These are phyloP conservation scores for Amanita rimosa DNA, from an alignment of 768 basidiomycete species.

Conservation along the genomic window DNA sequence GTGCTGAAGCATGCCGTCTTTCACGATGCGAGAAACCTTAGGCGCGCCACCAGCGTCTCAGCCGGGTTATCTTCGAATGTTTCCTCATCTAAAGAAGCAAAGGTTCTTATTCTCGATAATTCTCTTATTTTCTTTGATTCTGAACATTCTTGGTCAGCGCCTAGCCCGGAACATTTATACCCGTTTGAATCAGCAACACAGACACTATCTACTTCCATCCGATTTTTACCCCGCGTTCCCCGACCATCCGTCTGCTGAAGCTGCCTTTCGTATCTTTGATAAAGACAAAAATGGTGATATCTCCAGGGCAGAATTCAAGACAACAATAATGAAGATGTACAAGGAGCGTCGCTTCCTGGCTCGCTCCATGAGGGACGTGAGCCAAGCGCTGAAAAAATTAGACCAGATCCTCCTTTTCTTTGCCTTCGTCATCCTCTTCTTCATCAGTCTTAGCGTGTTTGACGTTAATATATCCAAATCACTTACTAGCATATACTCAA, in stretches of 20 bases:
- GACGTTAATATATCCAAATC: constrained; percentile 54
- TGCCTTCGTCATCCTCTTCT: constrained; percentile 54
- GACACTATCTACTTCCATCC: constrained; percentile 49
- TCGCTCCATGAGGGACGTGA: constrained; percentile 68
- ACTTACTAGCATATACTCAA: constrained; percentile 61
- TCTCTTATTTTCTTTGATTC: not conserved
- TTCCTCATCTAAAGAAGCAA: constrained; percentile 52
- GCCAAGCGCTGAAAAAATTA: constrained; percentile 52
- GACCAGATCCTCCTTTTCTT: constrained; percentile 53
- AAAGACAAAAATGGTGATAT: constrained; percentile 70
- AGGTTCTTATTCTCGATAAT: constrained; percentile 24
- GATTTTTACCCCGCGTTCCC: constrained; percentile 66
- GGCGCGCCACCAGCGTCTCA: constrained; percentile 32
- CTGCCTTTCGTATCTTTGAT: constrained; percentile 69
- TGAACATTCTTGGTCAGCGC: constrained; percentile 24
- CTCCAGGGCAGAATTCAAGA: constrained; percentile 65
- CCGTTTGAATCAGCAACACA: constrained; percentile 43
- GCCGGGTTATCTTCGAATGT: constrained; percentile 41
- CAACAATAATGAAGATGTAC: constrained; percentile 56
- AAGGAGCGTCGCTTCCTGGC: constrained; percentile 70
- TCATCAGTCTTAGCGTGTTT: constrained; percentile 66
- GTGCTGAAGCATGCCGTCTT: constrained; percentile 57
- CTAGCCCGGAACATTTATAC: constrained; percentile 59
- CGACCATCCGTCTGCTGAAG: constrained; percentile 41
- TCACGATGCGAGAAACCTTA: constrained; percentile 67